A percentile compares a stretch with the other conserved stretches of the same genome.
Conservation (phyloP, 179 eudicot genomes). For the Gypsophila paniculata region DNA sequence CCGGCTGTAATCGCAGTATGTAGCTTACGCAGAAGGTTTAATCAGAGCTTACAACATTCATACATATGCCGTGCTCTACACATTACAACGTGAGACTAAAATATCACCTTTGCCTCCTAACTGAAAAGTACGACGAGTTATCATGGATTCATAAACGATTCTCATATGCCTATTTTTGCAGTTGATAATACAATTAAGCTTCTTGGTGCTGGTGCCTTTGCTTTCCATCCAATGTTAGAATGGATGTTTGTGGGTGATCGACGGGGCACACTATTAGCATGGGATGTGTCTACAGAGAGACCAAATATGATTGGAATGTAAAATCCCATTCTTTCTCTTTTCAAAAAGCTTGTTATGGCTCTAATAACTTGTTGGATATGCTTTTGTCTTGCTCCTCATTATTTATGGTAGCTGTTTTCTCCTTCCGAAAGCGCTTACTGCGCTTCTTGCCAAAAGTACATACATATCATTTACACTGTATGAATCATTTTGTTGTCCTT, state of each 20-base stretch:
- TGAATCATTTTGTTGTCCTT: conserved; percentile 3
- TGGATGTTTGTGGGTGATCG: conserved; percentile 96
- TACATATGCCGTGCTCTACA: conserved; percentile 91
- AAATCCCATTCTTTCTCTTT: conserved; percentile 21
- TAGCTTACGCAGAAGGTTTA: conserved; percentile 93
- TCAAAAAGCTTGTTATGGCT: conserved; percentile 2
- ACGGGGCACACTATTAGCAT: conserved; percentile 89
- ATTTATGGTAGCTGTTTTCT: neutral
- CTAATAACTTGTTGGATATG: neutral
- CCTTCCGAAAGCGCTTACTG: neutral
- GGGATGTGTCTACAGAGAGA: conserved; percentile 99
- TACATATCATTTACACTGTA: neutral
- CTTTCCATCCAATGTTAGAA: conserved; percentile 93
- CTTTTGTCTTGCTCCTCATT: neutral
- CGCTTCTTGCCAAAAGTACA: neutral
- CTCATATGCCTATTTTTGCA: conserved; percentile 32
- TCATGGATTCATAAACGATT: conserved; percentile 15
- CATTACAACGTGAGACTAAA: conserved; percentile 77
- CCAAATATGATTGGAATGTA: conserved; percentile 98
- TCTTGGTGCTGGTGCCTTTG: conserved; percentile 95
- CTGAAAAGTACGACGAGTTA: conserved; percentile 12
- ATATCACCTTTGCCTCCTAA: conserved; percentile 14
- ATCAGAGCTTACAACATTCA: conserved; percentile 95
- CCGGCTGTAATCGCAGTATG: conserved; percentile 56
- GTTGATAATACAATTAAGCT: conserved; percentile 95